Conservation (phyloP, 1,284 basidiomycete genomes). For the Cryptococcus sp. region DNA sequence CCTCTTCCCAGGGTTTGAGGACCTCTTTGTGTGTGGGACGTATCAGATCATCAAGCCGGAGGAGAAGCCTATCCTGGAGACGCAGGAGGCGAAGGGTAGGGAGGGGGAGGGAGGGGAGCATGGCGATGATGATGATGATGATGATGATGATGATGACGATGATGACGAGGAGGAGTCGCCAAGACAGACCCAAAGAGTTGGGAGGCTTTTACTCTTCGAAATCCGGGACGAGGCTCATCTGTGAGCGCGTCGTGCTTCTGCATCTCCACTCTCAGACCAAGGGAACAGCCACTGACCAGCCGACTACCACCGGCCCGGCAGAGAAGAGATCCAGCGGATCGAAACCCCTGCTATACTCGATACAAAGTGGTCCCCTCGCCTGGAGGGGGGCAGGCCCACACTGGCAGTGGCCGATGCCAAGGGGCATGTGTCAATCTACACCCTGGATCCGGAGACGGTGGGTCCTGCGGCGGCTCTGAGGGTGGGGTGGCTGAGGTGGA, state of each 20-base stretch:
- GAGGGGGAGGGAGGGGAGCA: not conserved
- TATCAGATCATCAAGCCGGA: conserved; percentile 64
- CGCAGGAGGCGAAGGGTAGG: not conserved
- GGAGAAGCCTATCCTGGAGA: not conserved
- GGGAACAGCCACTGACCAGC: not conserved
- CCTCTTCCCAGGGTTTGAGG: conserved; percentile 58
- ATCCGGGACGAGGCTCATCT: conserved; percentile 45
- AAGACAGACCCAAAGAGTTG: conserved; percentile 57
- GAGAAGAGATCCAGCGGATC: conserved; percentile 64
- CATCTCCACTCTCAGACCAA: not conserved
- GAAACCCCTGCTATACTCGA: conserved; percentile 81
- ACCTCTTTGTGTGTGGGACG: conserved; percentile 82
- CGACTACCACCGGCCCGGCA: conserved; percentile 34
- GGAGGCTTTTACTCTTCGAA: conserved; percentile 60
- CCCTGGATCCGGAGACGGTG: conserved; percentile 55
- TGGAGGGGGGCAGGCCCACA: conserved; percentile 42
- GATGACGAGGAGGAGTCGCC: conserved; percentile 25
- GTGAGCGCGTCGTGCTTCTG: conserved; percentile 33
- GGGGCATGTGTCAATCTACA: conserved; percentile 65
- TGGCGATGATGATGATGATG: conserved; percentile 38
- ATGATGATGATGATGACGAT: conserved; percentile 46
- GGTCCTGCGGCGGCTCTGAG: conserved; percentile 39
- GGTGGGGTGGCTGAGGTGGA: too few species aligned
- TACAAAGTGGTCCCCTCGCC: conserved; percentile 69
- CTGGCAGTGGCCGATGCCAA: conserved; percentile 79